Percentiles rank a stretch among this genome's conserved stretches.
phyloP scores from a whole-genome alignment of 1,139 yeast genomes.

The Diutina scorzettiae region DNA sequence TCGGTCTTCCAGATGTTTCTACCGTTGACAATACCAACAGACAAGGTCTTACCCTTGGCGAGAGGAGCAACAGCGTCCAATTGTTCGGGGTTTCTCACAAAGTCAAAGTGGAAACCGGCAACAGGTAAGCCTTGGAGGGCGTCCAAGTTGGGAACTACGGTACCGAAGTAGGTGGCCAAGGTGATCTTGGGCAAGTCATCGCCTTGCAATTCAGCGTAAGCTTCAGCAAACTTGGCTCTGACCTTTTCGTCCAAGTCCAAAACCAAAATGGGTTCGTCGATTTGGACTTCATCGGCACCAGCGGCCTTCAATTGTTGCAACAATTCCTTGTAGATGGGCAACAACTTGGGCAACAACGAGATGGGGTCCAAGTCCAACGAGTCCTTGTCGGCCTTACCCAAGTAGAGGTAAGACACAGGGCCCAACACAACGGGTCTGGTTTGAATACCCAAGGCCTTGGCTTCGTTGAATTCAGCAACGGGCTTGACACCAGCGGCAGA shows the following conservation, averaged over 20 bases:
- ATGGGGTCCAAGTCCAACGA: constrained; percentile 91
- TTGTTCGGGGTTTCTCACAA: constrained; percentile 94
- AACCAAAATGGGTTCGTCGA: constrained; percentile 95
- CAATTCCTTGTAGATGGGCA: constrained; percentile 88
- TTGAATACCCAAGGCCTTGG: constrained; percentile 88
- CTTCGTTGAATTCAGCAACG: constrained; percentile 94
- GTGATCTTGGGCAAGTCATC: constrained; percentile 65
- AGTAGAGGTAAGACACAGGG: constrained; percentile 87
- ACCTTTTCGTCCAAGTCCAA: constrained; percentile 82
- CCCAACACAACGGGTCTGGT: constrained; percentile 97
- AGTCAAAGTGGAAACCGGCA: constrained; percentile 93
- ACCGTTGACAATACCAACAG: constrained; percentile 97
- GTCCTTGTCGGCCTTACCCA: constrained; percentile 98
- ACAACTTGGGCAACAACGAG: constrained; percentile 70
- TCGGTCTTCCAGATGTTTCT: constrained; percentile 99
- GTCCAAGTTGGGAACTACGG: constrained; percentile 88
- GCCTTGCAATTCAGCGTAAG: constrained; percentile 61
- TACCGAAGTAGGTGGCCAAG: constrained; percentile 93
- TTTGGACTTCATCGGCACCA: constrained; percentile 92
- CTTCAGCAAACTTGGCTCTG: constrained; percentile 76
- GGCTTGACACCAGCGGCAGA: constrained; percentile 70
- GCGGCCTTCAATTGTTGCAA: constrained; percentile 81
- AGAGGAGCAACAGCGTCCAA: constrained; percentile 71
- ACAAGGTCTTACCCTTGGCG: constrained; percentile 52
- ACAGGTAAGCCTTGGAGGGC: constrained; percentile 88